phyloP scores from a whole-genome alignment of 1,139 yeast genomes.

The Candida sp. region DNA sequence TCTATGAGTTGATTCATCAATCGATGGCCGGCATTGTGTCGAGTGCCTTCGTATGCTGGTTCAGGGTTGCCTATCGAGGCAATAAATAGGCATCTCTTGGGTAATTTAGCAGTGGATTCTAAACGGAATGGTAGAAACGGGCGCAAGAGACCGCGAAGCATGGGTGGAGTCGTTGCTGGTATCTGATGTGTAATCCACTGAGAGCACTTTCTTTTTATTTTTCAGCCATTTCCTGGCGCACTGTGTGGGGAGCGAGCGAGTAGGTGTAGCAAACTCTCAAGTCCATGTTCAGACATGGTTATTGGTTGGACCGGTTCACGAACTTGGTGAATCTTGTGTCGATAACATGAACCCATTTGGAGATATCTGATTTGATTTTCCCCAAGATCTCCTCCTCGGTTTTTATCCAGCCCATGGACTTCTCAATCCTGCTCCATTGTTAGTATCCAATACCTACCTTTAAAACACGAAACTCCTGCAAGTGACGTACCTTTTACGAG shows the following conservation, averaged over 20 bases:
- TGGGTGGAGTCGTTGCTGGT: not conserved
- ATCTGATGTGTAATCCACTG: no score
- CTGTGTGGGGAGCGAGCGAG: no score
- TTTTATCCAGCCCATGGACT: slow-evolving; percentile 23
- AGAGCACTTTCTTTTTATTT: no score
- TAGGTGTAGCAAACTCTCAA: no score
- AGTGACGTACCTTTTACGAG: slow-evolving; percentile 18
- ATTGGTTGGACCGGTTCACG: not conserved
- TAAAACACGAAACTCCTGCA: not conserved
- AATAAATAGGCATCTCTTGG: slow-evolving; percentile 20
- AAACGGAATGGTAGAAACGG: slow-evolving; percentile 4
- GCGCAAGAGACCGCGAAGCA: slow-evolving; percentile 5
- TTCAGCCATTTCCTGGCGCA: no score
- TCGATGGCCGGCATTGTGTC: slow-evolving; percentile 81
- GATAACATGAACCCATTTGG: not conserved
- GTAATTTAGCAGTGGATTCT: not conserved
- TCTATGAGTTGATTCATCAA: slow-evolving; percentile 41
- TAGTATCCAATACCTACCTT: not conserved
- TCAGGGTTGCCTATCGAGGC: slow-evolving; percentile 87
- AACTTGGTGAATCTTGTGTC: not conserved
- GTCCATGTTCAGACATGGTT: no score
- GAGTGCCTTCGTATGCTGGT: slow-evolving; percentile 57
- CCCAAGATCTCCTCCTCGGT: slow-evolving; percentile 20
- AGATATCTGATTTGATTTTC: not conserved
- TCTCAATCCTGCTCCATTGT: slow-evolving; percentile 14